These are phyloP conservation scores for Teunomyces atbi DNA, from an alignment of 805 yeast genomes.

Conservation along the genomic window DNA sequence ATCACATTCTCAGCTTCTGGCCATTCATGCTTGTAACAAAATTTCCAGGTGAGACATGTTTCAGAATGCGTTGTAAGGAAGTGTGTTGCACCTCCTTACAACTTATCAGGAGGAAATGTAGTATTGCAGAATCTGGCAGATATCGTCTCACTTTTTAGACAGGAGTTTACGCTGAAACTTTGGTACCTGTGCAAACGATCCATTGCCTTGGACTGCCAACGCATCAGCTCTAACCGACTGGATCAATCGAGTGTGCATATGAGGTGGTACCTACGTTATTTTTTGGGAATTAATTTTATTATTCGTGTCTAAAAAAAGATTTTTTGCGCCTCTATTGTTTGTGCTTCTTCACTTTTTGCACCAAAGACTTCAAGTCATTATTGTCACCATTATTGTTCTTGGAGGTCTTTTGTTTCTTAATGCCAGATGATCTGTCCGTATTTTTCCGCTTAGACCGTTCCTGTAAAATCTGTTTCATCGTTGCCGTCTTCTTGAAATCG, in stretches of 20 bases:
- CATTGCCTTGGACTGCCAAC: too few species aligned
- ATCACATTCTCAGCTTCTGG: neutral
- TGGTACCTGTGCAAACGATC: too few species aligned
- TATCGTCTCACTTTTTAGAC: too few species aligned
- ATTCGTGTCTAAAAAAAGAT: neutral
- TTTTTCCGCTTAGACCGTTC: conserved; percentile 62
- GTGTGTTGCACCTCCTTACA: neutral
- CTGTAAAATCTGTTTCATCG: conserved; percentile 78
- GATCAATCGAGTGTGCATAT: too few species aligned
- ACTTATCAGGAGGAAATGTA: neutral
- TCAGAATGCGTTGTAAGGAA: neutral
- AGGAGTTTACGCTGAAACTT: too few species aligned
- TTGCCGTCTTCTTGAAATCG: conserved; percentile 84
- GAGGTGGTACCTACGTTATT: neutral
- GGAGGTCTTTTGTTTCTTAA: conserved; percentile 13
- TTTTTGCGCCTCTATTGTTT: neutral
- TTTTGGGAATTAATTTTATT: neutral
- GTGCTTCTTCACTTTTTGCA: conserved; percentile 49
- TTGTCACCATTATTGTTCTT: conserved; percentile 6
- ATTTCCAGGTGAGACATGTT: neutral
- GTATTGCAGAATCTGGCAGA: too few species aligned
- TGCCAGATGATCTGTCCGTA: conserved; percentile 6
- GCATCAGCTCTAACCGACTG: too few species aligned
- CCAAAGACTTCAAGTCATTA: conserved; percentile 33
- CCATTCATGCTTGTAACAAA: neutral